A percentile compares a stretch with the other conserved stretches of the same genome.
phyloP scores from a whole-genome alignment of 352 stramenopile genomes.

The Phytophthora macrochlamydospora region DNA sequence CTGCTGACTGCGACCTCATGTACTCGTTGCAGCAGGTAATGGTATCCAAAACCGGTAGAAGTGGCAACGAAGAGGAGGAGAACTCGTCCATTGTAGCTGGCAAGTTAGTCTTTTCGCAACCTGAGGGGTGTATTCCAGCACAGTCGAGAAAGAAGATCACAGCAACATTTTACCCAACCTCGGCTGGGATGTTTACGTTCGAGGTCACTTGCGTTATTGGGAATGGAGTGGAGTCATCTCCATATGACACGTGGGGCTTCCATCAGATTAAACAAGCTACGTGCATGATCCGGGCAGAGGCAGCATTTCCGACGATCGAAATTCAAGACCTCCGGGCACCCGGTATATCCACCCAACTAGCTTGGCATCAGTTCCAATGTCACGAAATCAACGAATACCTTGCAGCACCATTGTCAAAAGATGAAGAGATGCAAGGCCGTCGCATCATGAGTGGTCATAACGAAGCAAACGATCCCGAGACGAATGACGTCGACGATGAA shows the following conservation, averaged over 20 bases:
- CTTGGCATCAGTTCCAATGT: slow-evolving; percentile 80
- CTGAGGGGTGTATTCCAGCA: slow-evolving; percentile 63
- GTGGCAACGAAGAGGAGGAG: slow-evolving; percentile 5
- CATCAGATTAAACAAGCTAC: slow-evolving; percentile 32
- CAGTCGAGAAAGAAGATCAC: slow-evolving; percentile 80
- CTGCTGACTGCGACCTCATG: slow-evolving; percentile 77
- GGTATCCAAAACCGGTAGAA: slow-evolving; percentile 17
- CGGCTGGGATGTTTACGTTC: slow-evolving; percentile 76
- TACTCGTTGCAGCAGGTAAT: slow-evolving; percentile 59
- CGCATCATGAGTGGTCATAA: slow-evolving; percentile 20
- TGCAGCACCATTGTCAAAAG: slow-evolving; percentile 46
- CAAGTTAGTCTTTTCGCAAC: slow-evolving; percentile 64
- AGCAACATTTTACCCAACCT: slow-evolving; percentile 73
- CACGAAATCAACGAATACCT: slow-evolving; percentile 77
- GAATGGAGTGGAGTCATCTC: slow-evolving; percentile 11
- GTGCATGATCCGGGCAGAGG: slow-evolving; percentile 66
- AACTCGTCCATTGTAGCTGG: slow-evolving; percentile 3
- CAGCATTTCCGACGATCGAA: slow-evolving; percentile 88
- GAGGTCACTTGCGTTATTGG: slow-evolving; percentile 65
- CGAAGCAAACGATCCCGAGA: slow-evolving; percentile 11
- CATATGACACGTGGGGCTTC: slow-evolving; percentile 32
- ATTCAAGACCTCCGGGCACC: slow-evolving; percentile 85
- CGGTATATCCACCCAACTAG: slow-evolving; percentile 49
- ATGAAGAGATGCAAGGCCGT: slow-evolving; percentile 25
- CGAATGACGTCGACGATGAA: slow-evolving; percentile 16